Evolutionary conservation across 1,139 yeast genomes (phyloP).

Genomic region (Debaryomyces singareniensis): DNA sequence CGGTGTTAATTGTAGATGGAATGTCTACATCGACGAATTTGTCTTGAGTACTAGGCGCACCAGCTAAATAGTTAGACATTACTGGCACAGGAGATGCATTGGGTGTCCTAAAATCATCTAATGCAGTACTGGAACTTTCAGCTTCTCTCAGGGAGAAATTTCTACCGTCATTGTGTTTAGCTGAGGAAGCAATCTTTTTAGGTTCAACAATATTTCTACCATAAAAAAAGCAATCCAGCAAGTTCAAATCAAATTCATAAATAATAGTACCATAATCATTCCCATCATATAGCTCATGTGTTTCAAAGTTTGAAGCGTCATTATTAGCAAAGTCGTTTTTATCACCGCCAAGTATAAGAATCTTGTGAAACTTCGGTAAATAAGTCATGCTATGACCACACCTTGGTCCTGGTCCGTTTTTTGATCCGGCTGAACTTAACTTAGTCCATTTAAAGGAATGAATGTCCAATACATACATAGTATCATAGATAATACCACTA

Average conservation of each 20-base stretch:
- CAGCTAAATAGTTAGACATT: background rate
- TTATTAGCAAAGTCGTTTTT: conserved; percentile 49
- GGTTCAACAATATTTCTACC: too few species aligned
- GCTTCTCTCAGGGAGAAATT: conserved; percentile 19
- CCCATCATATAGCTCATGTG: conserved; percentile 47
- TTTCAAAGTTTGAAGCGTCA: conserved; percentile 32
- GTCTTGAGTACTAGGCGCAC: conserved; percentile 8
- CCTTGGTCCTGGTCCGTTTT: conserved; percentile 67
- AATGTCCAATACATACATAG: conserved; percentile 72
- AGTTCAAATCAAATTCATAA: conserved; percentile 51
- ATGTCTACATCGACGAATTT: conserved; percentile 25
- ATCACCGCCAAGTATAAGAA: conserved; percentile 91
- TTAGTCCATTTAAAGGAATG: conserved; percentile 69
- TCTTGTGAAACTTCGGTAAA: conserved; percentile 55
- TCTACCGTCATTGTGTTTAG: conserved; percentile 3
- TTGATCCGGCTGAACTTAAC: conserved; percentile 37
- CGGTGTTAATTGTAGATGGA: conserved; percentile 18
- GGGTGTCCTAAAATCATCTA: conserved; percentile 41
- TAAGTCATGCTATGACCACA: conserved; percentile 93
- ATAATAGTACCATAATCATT: conserved; percentile 53
- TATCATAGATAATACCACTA: conserved; percentile 64
- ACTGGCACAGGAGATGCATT: conserved; percentile 28
- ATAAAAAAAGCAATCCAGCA: conserved; percentile 32
- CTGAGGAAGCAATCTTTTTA: conserved; percentile 8
- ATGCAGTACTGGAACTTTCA: conserved; percentile 34